Base-by-base conservation (phyloP, 805 yeast species). In the Wickerhamomyces mucosus region DNA sequence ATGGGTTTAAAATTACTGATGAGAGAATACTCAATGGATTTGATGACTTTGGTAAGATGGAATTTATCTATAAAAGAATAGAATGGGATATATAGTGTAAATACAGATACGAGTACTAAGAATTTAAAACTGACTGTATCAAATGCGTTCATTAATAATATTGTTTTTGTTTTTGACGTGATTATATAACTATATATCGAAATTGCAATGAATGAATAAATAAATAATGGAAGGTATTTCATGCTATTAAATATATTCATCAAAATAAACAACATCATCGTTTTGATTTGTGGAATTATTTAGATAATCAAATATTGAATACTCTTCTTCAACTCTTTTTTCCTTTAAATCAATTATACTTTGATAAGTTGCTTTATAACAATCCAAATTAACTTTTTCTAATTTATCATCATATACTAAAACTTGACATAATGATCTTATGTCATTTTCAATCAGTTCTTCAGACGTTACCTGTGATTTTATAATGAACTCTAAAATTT, bases 371-470 rank as follows among this genome's bases (percentile, higher is more conserved):
- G 94, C 92, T 45, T 69, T 73, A 55, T 79, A 89, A 27, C 75
- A 69, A 41, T 77, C 76, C 18, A 71, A 61, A 26, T 66, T 65
- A 3, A 75, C 63, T 34, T 67, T 61, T 50, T 86, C 96, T 31
- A 92, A 52, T 53, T 78, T 81, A 46, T 86, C 95, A 48, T 92
- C 98, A 54, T 68, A 84, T 1, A 80, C 75, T 28, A 92, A 59
- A 12, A 92, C 96, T 41, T 86, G 94, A 53, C 96, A 85, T 15
- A 92, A 61, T 0, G 94, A 65, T 35, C 86, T 65, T 29, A 92
- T 77, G 51, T 92, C 94, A 22, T 70, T 63, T 15, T 72, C 61
- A 3, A 75, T 73, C 37, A 92, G 66, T 32, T 88, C 95, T 15
- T 85, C 88, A 22, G 79, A 73, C 8, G 96, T 79, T 36, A 92